Percentiles rank a stretch among this genome's conserved stretches.
These are phyloP conservation scores for Coemansia sp. DNA, from an alignment of 192 early-diverging fungal species.

Conservation along the genomic window DNA sequence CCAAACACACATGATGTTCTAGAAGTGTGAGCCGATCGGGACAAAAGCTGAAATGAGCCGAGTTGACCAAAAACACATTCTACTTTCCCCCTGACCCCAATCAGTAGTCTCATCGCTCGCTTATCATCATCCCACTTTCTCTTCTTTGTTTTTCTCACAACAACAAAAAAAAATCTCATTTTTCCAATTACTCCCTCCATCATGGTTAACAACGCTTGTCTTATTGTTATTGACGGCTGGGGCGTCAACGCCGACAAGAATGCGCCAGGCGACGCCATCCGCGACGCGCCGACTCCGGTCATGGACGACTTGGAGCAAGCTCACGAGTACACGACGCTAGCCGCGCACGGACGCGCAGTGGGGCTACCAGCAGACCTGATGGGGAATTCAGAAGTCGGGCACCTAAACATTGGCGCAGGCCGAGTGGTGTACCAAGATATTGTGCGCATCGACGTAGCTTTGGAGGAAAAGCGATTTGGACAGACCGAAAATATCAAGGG, in stretches of 20 bases:
- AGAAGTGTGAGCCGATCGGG: too few species aligned
- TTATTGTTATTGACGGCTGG: constrained; percentile 98
- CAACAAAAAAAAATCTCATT: background rate
- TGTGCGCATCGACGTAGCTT: constrained; percentile 93
- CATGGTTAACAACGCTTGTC: constrained; percentile 68
- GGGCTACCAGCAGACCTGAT: constrained; percentile 98
- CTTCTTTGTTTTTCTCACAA: background rate
- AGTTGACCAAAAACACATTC: background rate
- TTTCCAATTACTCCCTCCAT: background rate
- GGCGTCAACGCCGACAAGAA: constrained; percentile 74
- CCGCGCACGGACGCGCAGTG: constrained; percentile 92
- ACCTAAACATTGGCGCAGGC: constrained; percentile 99
- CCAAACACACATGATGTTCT: constrained; percentile 2
- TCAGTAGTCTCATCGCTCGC: too few species aligned
- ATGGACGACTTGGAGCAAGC: constrained; percentile 79
- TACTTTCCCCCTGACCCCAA: too few species aligned
- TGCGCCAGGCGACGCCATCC: constrained; percentile 85
- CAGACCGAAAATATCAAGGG: constrained; percentile 68
- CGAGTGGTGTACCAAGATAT: constrained; percentile 99
- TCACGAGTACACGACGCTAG: constrained; percentile 73
- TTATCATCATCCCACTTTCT: background rate
- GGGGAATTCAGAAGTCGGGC: constrained; percentile 99
- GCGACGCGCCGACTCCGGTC: constrained; percentile 87
- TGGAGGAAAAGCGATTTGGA: constrained; percentile 81
- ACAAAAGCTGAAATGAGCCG: background rate